These are phyloP conservation scores for Monascus ruber DNA, from an alignment of 2,329 filamentous ascomycete species.

Conservation along the genomic window DNA sequence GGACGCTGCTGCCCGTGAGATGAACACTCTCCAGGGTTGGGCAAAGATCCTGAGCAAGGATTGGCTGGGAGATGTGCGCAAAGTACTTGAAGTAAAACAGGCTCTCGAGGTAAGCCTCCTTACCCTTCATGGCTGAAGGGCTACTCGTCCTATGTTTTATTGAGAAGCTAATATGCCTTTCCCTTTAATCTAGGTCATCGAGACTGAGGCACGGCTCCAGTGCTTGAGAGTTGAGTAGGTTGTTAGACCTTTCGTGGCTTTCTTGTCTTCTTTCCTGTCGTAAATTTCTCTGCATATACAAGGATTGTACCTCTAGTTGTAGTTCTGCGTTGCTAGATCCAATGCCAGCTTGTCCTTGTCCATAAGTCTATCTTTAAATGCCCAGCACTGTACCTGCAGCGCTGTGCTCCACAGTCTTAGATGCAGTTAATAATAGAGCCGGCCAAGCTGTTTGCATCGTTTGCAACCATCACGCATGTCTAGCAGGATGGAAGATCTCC, in stretches of 20 bases:
- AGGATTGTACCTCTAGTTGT: conserved; percentile 31
- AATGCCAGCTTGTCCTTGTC: conserved; percentile 24
- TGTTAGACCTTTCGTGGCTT: conserved; percentile 12
- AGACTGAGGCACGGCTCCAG: conserved; percentile 78
- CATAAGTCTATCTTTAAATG: too few relatives aligned
- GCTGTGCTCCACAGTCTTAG: too few relatives aligned
- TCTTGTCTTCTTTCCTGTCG: background rate
- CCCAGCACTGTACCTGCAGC: too few relatives aligned
- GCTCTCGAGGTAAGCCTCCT: conserved; percentile 70
- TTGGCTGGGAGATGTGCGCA: conserved; percentile 82
- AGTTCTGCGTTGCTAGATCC: conserved; percentile 23
- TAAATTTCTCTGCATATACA: conserved; percentile 16
- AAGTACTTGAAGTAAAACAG: conserved; percentile 89
- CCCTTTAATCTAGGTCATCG: conserved; percentile 54
- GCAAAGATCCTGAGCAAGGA: conserved; percentile 89
- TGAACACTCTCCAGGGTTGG: conserved; percentile 89
- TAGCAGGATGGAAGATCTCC: background rate
- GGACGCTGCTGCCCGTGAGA: conserved; percentile 82
- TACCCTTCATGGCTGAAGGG: background rate
- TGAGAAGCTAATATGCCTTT: conserved; percentile 7
- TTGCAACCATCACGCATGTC: background rate
- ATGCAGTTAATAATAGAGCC: too few relatives aligned
- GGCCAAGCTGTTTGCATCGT: background rate
- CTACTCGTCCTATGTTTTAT: conserved; percentile 1
- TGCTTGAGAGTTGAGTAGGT: conserved; percentile 68